Evolutionary conservation across 1,139 yeast species (phyloP).

Genomic region (Hemisphaericaspora xylanilytica): DNA sequence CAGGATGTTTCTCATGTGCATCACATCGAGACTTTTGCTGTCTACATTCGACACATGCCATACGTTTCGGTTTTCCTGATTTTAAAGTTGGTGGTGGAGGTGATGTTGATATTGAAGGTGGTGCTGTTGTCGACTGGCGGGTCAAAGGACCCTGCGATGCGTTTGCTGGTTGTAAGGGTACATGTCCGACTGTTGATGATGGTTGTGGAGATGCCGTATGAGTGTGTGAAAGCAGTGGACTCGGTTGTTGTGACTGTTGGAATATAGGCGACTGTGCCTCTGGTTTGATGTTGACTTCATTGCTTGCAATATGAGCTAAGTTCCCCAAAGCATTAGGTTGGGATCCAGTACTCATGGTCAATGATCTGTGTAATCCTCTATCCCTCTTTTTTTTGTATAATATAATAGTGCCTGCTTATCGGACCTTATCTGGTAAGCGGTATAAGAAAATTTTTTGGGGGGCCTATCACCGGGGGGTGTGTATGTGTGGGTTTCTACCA

Average conservation of each 20-base stretch:
- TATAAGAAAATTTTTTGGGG: too few species aligned
- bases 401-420: too few species aligned
- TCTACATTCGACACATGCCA: conserved; percentile 94
- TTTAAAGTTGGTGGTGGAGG: conserved; percentile 15
- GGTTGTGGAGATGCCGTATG: conserved; percentile 4
- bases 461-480: too few species aligned
- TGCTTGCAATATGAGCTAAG: conserved; percentile 46
- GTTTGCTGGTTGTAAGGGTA: not conserved
- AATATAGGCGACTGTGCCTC: conserved; percentile 28
- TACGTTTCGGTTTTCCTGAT: conserved; percentile 45
- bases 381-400: too few species aligned
- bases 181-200: not conserved
- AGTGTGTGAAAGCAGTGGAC: conserved; percentile 5
- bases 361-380: not conserved
- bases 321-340: conserved; percentile 28
- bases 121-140: not conserved
- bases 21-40: conserved; percentile 92
- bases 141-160: not conserved
- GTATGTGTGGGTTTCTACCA: too few species aligned
- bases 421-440: too few species aligned
- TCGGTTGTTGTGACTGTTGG: conserved; percentile 5
- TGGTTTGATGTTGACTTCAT: conserved; percentile 26
- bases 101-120: conserved; percentile 3
- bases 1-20: conserved; percentile 72
- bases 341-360: conserved; percentile 1